Evolutionary conservation across 306 rosid species (phyloP), one percentile per base, ranked within the genome.

Genomic region (Potentilla sterilis): DNA sequence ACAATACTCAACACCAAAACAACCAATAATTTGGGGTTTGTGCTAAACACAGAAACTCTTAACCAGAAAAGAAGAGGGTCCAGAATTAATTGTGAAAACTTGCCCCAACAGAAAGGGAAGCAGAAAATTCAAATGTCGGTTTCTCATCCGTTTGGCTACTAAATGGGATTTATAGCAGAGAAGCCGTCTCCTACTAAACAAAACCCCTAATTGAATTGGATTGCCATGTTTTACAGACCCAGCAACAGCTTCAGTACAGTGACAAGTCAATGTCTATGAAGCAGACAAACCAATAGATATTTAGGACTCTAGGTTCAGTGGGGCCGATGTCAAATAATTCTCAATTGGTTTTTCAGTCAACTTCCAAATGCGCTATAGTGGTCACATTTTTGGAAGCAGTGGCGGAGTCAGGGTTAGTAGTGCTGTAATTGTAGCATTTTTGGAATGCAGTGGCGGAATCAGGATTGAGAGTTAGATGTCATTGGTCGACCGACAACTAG

Each of bases 91-190:
- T 64, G 47, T 55, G 41, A 14, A 7, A 8, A 32, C 48, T 62
- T 83, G 82, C 81, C 89, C 81, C 79, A 41, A 54, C 48, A 58
- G 58, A 3, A 43, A 80, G 86, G 88, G 82, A 79, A 85, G 66
- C 51, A 14, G 41, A 76, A 32, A 46, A 77, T 51, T 46, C 16
- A 22, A 57, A 70, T 42, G 54, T 59, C 13, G 63, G 44, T 77
- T 19, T 12, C 21, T 35, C 67, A 34, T 12, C 37, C 35, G 11
- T 59, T 59, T 63, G 41, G 66, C 61, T 70, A 16, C 58, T 9
- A 46, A 37, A 37, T 37, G 40, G 40, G 28, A 28, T 28, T 28
- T 28, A 28, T 28, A 28, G 28, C 28, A 28, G 28, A 28, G 28
- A 28, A 28, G 28, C 28, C 28, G 28, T 28, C 1, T 28, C 28